phyloP scores from a whole-genome alignment of 2,329 filamentous ascomycete species.

The Didymella segeticola region DNA sequence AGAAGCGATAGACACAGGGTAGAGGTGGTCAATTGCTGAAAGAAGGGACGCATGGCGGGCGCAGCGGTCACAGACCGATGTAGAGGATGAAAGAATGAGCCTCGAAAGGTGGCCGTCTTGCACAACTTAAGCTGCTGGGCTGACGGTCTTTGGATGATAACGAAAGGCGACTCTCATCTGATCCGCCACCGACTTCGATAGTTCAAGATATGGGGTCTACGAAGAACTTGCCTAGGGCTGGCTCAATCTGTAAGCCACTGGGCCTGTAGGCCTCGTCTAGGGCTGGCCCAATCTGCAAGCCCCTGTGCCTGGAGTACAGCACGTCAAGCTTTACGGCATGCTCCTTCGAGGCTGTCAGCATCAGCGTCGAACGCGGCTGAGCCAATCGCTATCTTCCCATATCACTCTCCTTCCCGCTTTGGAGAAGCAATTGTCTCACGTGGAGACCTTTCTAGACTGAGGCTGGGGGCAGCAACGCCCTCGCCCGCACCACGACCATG shows the following conservation, averaged over 20 bases:
- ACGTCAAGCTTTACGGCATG: not conserved
- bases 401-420: not conserved
- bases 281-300: not conserved
- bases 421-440: not conserved
- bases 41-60: constrained; percentile 6
- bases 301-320: not conserved
- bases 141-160: constrained; percentile 3
- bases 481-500: not conserved
- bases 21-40: not conserved
- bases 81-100: not conserved
- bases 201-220: not conserved
- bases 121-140: not conserved
- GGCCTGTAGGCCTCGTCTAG: too few species aligned
- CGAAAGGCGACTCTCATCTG: not conserved
- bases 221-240: constrained; percentile 3
- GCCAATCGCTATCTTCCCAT: constrained; percentile 1
- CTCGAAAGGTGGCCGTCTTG: not conserved
- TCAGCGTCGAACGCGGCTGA: not conserved
- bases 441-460: constrained; percentile 1
- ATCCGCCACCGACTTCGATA: not conserved
- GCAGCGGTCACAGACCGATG: not conserved
- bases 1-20: constrained; percentile 11
- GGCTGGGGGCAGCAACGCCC: not conserved
- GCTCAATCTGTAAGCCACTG: not conserved
- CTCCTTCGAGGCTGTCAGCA: not conserved